Percentiles rank a stretch among this genome's conserved stretches.
These are phyloP conservation scores for Aspergillus thermomutatus DNA, from an alignment of 2,329 filamentous ascomycete genomes.

Conservation along the genomic window DNA sequence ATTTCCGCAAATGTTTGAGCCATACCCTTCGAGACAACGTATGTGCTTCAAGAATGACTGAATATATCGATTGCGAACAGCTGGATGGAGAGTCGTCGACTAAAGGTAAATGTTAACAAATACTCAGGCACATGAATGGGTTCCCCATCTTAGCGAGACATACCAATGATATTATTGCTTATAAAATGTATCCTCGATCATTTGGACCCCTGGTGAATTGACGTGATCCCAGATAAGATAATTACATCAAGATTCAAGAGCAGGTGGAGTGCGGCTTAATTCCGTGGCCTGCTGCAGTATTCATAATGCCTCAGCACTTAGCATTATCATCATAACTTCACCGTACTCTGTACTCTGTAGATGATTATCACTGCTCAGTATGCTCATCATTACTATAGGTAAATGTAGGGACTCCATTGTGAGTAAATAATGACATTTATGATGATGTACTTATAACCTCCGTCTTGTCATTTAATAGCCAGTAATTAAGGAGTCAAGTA, in stretches of 20 bases:
- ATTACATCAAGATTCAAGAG: too few species aligned
- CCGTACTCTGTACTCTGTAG: too few species aligned
- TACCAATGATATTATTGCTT: too few species aligned
- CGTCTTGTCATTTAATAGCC: not conserved
- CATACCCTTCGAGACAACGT: not conserved
- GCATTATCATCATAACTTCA: too few species aligned
- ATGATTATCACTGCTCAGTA: too few species aligned
- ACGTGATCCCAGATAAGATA: not conserved
- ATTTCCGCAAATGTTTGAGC: not conserved
- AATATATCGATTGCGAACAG: not conserved
- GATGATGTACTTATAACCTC: not conserved
- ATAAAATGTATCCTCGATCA: not conserved
- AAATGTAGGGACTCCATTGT: too few species aligned
- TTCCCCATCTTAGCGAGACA: not conserved
- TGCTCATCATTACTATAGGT: too few species aligned
- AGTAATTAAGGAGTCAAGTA: not conserved
- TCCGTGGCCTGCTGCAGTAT: not conserved
- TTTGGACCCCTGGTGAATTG: not conserved
- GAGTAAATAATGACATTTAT: too few species aligned
- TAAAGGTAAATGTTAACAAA: not conserved
- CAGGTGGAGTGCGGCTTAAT: not conserved
- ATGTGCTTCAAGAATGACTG: not conserved
- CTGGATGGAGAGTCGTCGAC: not conserved
- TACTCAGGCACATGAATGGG: not conserved
- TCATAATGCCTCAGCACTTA: too few species aligned